These are phyloP conservation scores for Lanmaoa pseudosensibilis DNA, from an alignment of 768 basidiomycete species.

Conservation along the genomic window DNA sequence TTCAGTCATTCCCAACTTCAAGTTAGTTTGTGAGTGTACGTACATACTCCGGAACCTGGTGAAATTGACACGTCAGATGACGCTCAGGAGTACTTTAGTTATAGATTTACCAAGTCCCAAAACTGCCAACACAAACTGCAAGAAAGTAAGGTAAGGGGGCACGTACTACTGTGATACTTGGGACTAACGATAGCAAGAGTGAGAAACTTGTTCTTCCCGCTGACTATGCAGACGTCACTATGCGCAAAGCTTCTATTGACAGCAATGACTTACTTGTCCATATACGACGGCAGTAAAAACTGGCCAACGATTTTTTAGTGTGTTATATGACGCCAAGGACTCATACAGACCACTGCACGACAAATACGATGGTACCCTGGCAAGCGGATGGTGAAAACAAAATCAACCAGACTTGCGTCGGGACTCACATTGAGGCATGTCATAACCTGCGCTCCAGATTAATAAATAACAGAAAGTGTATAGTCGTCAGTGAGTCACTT, in stretches of 20 bases:
- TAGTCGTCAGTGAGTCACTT: too few species aligned
- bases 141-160: not conserved
- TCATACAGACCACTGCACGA: conserved; percentile 11
- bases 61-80: not conserved
- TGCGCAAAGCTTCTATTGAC: not conserved
- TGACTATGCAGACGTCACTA: conserved; percentile 5
- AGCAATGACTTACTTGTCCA: conserved; percentile 6
- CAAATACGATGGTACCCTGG: not conserved
- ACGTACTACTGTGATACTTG: not conserved
- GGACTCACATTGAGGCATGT: conserved; percentile 2
- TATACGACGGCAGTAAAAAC: conserved; percentile 15
- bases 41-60: conserved; percentile 7
- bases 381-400: not conserved
- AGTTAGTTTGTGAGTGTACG: not conserved
- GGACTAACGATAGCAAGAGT: conserved; percentile 11
- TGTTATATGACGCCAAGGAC: not conserved
- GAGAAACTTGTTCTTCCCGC: conserved; percentile 8
- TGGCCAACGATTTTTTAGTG: not conserved
- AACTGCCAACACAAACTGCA: not conserved
- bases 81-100: not conserved
- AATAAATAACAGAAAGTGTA: not conserved
- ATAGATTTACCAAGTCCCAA: conserved; percentile 1
- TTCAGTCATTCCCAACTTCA: not conserved
- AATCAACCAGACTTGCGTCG: not conserved
- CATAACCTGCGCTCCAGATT: not conserved